Base-by-base conservation (phyloP, 2,329 filamentous ascomycete genomes). In the Venturia aucupariae region DNA sequence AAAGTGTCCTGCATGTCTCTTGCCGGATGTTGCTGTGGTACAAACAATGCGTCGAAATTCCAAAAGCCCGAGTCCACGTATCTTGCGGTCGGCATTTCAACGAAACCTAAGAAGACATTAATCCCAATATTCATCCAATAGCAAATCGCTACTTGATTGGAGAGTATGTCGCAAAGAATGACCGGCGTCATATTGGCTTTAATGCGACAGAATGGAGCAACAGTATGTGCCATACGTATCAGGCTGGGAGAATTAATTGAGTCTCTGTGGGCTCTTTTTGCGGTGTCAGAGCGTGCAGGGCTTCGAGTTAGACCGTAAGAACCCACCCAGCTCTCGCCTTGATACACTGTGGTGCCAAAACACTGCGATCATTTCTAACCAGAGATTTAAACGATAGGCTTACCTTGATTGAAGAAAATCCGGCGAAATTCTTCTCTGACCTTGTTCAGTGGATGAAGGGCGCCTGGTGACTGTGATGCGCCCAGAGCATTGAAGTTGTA, bases 31-130 rank as follows among this genome's bases (percentile, higher is more conserved):
- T 99, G 94, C 79, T 96, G 94, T 38, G 93, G 93, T 63, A 97
- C 93, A 76, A 93, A 97, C 68, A 99, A 90, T 30, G 92, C 87
- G 73, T 97, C 93, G 76, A 97, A 97, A 78, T 97, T 97, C 92
- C 94, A 99, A 86, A 97, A 97, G 59, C 93, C 92, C 15, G 92
- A 93, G 79, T 99, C 94, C 67, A 97, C 92, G 75, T 88, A 97
- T 75, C 81, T 82, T 19, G 24, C 22, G 4, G 35, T 59, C 17
- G 41, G 57, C 63, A 55, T 64, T n/a, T 41, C 57, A 22, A 35
- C 13, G 46, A 35, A 57, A 32, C 51, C 39, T 41, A 41, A 4
- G 13, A 41, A 13, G 35, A 38, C 35, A 38, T 38, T 38, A 38
- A 38, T 22, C 4, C 55, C n/a, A 19, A 35, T 54, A 2, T 13